These are phyloP conservation scores for Lepiota venenata DNA, from an alignment of 768 basidiomycete species.

Conservation along the genomic window DNA sequence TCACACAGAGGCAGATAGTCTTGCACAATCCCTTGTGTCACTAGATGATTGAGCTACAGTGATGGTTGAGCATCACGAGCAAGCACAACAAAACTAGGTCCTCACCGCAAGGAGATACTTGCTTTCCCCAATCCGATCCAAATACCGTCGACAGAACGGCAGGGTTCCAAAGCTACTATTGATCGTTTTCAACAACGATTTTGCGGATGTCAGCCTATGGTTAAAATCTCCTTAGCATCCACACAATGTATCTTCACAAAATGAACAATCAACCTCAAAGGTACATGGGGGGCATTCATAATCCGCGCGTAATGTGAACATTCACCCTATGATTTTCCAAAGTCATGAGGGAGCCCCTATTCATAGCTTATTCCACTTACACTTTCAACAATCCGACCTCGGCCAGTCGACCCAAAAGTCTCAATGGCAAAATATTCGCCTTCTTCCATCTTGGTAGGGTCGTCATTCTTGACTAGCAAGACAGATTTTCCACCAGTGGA, in stretches of 20 bases:
- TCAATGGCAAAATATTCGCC: slow-evolving; percentile 99
- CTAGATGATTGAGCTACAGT: slow-evolving; percentile 80
- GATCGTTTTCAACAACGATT: slow-evolving; percentile 82
- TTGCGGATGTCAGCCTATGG: slow-evolving; percentile 75
- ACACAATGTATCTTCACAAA: neutral
- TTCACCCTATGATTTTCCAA: slow-evolving; percentile 59
- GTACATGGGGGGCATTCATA: slow-evolving; percentile 65
- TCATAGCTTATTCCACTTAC: slow-evolving; percentile 34
- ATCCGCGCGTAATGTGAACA: slow-evolving; percentile 90
- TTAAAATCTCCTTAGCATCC: neutral
- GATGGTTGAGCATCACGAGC: neutral
- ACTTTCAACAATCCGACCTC: slow-evolving; percentile 81
- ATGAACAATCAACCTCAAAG: slow-evolving; percentile 59
- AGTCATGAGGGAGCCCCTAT: neutral
- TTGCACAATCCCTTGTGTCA: slow-evolving; percentile 82
- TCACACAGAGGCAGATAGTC: slow-evolving; percentile 94
- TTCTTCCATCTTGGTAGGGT: slow-evolving; percentile 97
- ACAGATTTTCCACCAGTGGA: slow-evolving; percentile 95
- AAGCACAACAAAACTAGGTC: slow-evolving; percentile 10
- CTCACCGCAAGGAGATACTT: slow-evolving; percentile 88
- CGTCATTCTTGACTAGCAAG: slow-evolving; percentile 83
- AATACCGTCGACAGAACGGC: slow-evolving; percentile 93
- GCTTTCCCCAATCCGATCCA: slow-evolving; percentile 90
- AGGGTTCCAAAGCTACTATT: slow-evolving; percentile 92
- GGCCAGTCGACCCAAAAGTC: slow-evolving; percentile 97